phyloP scores from a whole-genome alignment of 768 basidiomycete species.

The Boletus tomentosulus region DNA sequence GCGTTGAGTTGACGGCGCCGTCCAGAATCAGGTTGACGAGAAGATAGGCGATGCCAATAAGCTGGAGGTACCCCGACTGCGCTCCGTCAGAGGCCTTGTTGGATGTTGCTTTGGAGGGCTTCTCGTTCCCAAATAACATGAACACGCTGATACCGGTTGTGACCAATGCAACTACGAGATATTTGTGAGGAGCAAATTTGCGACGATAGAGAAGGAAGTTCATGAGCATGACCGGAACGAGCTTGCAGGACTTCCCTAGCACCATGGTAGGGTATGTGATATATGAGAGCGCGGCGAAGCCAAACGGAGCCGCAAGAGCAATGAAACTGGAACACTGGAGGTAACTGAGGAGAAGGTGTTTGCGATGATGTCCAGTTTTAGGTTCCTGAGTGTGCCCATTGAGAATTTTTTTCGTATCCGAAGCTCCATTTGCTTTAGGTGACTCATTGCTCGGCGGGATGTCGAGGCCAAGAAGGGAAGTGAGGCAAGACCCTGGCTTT shows the following conservation, averaged over 20 bases:
- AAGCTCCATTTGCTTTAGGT: slow-evolving; percentile 24
- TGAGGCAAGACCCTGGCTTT: slow-evolving; percentile 48
- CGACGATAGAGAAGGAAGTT: slow-evolving; percentile 94
- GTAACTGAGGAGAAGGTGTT: slow-evolving; percentile 63
- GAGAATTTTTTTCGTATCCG: slow-evolving; percentile 33
- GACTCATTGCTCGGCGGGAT: slow-evolving; percentile 21
- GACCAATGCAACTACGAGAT: slow-evolving; percentile 91
- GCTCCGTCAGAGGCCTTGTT: slow-evolving; percentile 28
- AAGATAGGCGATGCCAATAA: slow-evolving; percentile 73
- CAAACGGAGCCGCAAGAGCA: slow-evolving; percentile 90
- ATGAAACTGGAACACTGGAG: slow-evolving; percentile 85
- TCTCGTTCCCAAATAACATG: slow-evolving; percentile 80
- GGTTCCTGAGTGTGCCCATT: slow-evolving; percentile 30
- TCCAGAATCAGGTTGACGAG: slow-evolving; percentile 87
- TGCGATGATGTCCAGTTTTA: slow-evolving; percentile 31
- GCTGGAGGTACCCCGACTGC: slow-evolving; percentile 46
- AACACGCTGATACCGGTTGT: slow-evolving; percentile 89
- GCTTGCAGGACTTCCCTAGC: slow-evolving; percentile 97
- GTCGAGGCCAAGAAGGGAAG: slow-evolving; percentile 59
- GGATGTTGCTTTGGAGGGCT: slow-evolving; percentile 34
- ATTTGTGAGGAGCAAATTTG: slow-evolving; percentile 90
- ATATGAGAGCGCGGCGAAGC: slow-evolving; percentile 91
- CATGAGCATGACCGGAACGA: slow-evolving; percentile 98
- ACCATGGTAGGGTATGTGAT: slow-evolving; percentile 99
- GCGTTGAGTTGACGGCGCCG: slow-evolving; percentile 91